phyloP scores from a whole-genome alignment of 371 early-diverging fungal species.

The Entomophthora muscae region DNA sequence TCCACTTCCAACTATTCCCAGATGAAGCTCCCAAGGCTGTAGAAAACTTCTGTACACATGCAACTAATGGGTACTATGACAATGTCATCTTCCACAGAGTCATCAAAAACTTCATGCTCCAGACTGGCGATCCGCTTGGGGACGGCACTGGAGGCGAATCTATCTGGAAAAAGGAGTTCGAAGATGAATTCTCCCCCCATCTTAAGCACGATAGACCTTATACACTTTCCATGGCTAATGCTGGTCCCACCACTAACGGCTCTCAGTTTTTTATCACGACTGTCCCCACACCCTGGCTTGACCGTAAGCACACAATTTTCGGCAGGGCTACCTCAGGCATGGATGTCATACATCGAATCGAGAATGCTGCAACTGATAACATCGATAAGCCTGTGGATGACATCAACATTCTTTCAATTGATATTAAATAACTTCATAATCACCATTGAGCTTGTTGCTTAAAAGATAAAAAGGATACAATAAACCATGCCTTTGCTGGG shows the following conservation, averaged over 20 bases:
- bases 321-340: slow-evolving; percentile 87
- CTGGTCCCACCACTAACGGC: slow-evolving; percentile 83
- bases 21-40: slow-evolving; percentile 81
- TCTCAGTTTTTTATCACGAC: slow-evolving; percentile 97
- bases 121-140: slow-evolving; percentile 67
- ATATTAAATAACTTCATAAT: slow-evolving; percentile 27
- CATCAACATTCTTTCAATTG: slow-evolving; percentile 46
- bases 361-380: slow-evolving; percentile 50
- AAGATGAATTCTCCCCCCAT: slow-evolving; percentile 77
- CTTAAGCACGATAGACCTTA: slow-evolving; percentile 78
- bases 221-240: slow-evolving; percentile 95
- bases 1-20: slow-evolving; percentile 63
- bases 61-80: slow-evolving; percentile 59
- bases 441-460: no score
- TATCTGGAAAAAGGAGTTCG: slow-evolving; percentile 88
- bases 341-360: slow-evolving; percentile 83
- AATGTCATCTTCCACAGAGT: slow-evolving; percentile 74
- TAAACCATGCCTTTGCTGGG: no score
- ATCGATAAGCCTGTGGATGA: slow-evolving; percentile 65
- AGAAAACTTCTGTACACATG: slow-evolving; percentile 75
- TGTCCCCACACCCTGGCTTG: slow-evolving; percentile 81
- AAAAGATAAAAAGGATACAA: no score
- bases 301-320: slow-evolving; percentile 95
- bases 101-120: slow-evolving; percentile 83
- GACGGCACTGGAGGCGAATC: slow-evolving; percentile 95